Conservation (phyloP, 2,329 filamentous ascomycete genomes). For the Colletotrichum tofieldiae region DNA sequence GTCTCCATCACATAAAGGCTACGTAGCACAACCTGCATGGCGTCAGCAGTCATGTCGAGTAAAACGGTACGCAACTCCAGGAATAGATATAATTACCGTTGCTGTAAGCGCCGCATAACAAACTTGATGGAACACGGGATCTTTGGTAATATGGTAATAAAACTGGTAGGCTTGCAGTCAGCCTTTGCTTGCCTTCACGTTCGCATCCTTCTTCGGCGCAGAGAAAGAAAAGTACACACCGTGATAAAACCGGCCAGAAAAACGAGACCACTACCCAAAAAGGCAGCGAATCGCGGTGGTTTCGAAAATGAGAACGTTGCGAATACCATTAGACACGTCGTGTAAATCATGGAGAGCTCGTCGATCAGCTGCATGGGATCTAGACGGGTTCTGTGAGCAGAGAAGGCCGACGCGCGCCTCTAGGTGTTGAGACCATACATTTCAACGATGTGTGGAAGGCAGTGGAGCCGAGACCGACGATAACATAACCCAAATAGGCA, state of each 20-base stretch:
- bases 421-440: constrained; percentile 56
- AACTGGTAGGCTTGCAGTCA: constrained; percentile 33
- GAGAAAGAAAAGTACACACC: constrained; percentile 60
- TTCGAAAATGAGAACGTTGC: constrained; percentile 83
- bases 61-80: neutral
- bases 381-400: constrained; percentile 46
- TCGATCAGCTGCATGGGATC: constrained; percentile 74
- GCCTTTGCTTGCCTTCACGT: neutral
- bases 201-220: neutral
- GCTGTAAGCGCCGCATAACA: constrained; percentile 82
- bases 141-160: constrained; percentile 84
- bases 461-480: constrained; percentile 69
- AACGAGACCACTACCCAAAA: constrained; percentile 72
- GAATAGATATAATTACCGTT: constrained; percentile 49
- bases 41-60: neutral
- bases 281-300: constrained; percentile 63
- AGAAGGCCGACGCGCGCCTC: neutral
- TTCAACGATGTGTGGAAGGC: constrained; percentile 72
- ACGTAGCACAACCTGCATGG: constrained; percentile 72
- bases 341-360: constrained; percentile 74
- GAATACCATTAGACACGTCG: constrained; percentile 69
- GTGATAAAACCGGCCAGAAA: constrained; percentile 79
- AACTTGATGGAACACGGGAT: constrained; percentile 87
- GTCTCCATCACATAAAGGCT: constrained; percentile 82
- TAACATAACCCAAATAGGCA: constrained; percentile 67